Evolutionary conservation across 805 yeast species (phyloP).

Genomic region (Candida ponderosae): DNA sequence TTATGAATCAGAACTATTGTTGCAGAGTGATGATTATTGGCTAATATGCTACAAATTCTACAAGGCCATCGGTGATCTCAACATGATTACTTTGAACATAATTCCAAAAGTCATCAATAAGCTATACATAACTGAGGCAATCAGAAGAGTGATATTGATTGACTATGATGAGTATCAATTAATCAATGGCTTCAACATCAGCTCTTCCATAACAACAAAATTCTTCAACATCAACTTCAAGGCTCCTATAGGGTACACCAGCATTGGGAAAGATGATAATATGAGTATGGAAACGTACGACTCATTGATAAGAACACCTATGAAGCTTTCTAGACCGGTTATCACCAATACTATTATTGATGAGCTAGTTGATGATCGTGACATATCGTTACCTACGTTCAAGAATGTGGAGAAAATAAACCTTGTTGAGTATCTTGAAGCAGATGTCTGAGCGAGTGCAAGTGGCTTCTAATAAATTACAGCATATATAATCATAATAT

Average conservation of each 20-base stretch:
- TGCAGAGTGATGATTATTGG: not conserved
- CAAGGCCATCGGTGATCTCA: not conserved
- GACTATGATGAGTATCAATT: not conserved
- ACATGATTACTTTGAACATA: too few relatives aligned
- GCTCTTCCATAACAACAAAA: not conserved
- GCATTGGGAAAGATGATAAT: not conserved
- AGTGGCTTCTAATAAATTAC: too few relatives aligned
- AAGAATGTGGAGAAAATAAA: slow-evolving; percentile 48
- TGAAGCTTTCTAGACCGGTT: slow-evolving; percentile 33
- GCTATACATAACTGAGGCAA: not conserved
- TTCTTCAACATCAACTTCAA: not conserved
- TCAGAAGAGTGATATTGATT: not conserved
- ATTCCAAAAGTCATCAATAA: too few relatives aligned
- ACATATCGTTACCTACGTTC: slow-evolving; percentile 43
- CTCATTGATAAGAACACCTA: not conserved
- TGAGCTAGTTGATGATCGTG: slow-evolving; percentile 5
- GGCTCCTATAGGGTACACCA: too few relatives aligned
- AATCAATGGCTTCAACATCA: not conserved
- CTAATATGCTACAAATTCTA: too few relatives aligned
- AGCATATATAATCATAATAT: too few relatives aligned
- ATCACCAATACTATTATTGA: slow-evolving; percentile 29
- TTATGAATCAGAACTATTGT: too few relatives aligned
- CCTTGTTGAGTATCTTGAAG: not conserved
- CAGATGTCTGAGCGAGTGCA: too few relatives aligned
- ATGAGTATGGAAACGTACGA: not conserved